A percentile compares a stretch with the other conserved stretches of the same genome.
phyloP scores from a whole-genome alignment of 441 rosid genomes.

The Rhodomyrtus psidioides region DNA sequence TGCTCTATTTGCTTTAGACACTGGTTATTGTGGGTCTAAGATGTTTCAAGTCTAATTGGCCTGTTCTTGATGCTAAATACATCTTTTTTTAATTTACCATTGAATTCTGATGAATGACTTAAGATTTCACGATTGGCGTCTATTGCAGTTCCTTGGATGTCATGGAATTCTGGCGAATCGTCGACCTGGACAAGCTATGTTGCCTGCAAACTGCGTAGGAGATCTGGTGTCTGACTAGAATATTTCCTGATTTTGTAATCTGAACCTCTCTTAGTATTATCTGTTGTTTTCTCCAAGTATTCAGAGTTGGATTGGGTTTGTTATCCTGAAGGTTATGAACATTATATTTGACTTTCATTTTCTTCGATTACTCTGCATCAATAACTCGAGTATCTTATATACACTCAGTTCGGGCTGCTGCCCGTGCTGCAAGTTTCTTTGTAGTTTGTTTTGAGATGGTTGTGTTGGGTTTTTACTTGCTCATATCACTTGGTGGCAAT shows the following conservation, averaged over 20 bases:
- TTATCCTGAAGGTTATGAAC: neutral
- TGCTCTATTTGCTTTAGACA: neutral
- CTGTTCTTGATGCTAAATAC: neutral
- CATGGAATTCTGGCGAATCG: conserved; percentile 54
- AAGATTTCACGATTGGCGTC: neutral
- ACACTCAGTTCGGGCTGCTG: neutral
- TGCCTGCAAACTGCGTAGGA: conserved; percentile 1
- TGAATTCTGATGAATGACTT: neutral
- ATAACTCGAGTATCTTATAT: neutral
- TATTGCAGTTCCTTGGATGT: conserved; percentile 50
- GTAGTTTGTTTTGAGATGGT: neutral
- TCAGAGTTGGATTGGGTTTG: neutral
- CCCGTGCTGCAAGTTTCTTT: neutral
- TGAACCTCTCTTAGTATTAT: neutral
- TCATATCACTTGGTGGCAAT: neutral
- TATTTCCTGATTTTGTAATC: neutral
- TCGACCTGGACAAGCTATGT: conserved; percentile 57
- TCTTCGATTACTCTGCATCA: neutral
- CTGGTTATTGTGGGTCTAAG: neutral
- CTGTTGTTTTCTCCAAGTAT: neutral
- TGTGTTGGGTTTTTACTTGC: neutral
- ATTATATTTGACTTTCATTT: neutral
- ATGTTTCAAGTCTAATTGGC: neutral
- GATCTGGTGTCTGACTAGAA: neutral
- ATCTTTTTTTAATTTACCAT: neutral